phyloP scores from a whole-genome alignment of 2,329 filamentous ascomycete species.

The Sporothrix luriei region DNA sequence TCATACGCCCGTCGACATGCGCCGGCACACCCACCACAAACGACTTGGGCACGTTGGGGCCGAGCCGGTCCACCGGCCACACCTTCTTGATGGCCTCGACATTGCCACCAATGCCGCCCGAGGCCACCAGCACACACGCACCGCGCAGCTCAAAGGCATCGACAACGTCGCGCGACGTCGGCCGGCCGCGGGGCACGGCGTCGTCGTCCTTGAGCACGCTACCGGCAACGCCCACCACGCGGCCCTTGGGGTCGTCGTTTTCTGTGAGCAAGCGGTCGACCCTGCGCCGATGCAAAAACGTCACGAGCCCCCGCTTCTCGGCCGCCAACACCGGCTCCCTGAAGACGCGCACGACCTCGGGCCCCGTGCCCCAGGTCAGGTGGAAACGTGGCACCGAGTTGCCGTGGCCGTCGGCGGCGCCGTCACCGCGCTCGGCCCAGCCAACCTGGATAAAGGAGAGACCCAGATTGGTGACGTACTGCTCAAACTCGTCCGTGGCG shows the following conservation, averaged over 20 bases:
- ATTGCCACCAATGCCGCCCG: constrained; percentile 64
- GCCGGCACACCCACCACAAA: constrained; percentile 65
- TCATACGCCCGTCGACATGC: constrained; percentile 66
- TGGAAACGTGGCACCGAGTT: constrained; percentile 67
- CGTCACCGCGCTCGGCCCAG: constrained; percentile 64
- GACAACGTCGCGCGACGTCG: constrained; percentile 52
- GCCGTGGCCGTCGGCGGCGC: constrained; percentile 59
- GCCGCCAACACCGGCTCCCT: constrained; percentile 58
- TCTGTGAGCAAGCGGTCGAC: constrained; percentile 62
- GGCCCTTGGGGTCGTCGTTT: constrained; percentile 46
- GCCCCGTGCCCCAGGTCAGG: constrained; percentile 63
- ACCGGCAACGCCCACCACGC: constrained; percentile 57
- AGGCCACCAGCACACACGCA: constrained; percentile 57
- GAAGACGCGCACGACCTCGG: constrained; percentile 62
- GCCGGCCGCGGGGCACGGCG: constrained; percentile 52
- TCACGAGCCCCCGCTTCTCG: constrained; percentile 55
- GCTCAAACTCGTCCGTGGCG: constrained; percentile 60
- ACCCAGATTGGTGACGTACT: constrained; percentile 58
- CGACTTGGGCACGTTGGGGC: constrained; percentile 56
- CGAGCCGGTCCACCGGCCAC: constrained; percentile 62
- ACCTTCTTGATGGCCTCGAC: constrained; percentile 60
- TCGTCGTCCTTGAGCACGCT: constrained; percentile 56
- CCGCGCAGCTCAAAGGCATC: constrained; percentile 58
- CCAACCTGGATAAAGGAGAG: constrained; percentile 58
- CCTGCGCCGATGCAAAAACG: constrained; percentile 59